These are phyloP conservation scores for Rubia occidens DNA, from an alignment of 305 asterid genomes.

Conservation along the genomic window DNA sequence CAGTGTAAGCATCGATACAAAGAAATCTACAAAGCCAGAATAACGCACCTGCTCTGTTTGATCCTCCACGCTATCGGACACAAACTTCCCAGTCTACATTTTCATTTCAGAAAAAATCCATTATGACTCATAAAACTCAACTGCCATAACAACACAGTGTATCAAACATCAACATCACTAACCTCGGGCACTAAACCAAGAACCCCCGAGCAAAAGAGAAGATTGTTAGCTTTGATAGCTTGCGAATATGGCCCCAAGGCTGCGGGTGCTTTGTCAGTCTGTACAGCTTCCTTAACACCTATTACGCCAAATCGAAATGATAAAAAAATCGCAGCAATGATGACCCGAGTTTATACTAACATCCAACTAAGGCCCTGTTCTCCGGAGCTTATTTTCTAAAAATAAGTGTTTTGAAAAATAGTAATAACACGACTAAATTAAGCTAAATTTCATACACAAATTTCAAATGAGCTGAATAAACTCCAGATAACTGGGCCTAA, in stretches of 20 bases:
- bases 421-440: no score
- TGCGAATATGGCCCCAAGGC: slow-evolving; percentile 89
- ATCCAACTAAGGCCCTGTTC: not conserved
- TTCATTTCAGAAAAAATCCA: slow-evolving; percentile 9
- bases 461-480: no score
- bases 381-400: no score
- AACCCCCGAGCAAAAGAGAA: slow-evolving; percentile 63
- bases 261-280: slow-evolving; percentile 71
- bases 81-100: slow-evolving; percentile 65
- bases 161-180: slow-evolving; percentile 13
- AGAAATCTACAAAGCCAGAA: not conserved
- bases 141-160: not conserved
- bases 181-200: slow-evolving; percentile 88
- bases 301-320: slow-evolving; percentile 6
- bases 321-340: not conserved
- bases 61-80: slow-evolving; percentile 71
- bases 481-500: no score
- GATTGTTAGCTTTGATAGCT: slow-evolving; percentile 65
- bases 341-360: not conserved
- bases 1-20: not conserved
- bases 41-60: slow-evolving; percentile 78
- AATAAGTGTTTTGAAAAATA: no score
- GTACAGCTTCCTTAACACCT: slow-evolving; percentile 60
- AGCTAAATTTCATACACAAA: no score
- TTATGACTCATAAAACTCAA: not conserved